A percentile compares a stretch with the other conserved stretches of the same genome.
Evolutionary conservation across 2,329 filamentous ascomycete species (phyloP).

Genomic region (Keithomyces neogunnii): DNA sequence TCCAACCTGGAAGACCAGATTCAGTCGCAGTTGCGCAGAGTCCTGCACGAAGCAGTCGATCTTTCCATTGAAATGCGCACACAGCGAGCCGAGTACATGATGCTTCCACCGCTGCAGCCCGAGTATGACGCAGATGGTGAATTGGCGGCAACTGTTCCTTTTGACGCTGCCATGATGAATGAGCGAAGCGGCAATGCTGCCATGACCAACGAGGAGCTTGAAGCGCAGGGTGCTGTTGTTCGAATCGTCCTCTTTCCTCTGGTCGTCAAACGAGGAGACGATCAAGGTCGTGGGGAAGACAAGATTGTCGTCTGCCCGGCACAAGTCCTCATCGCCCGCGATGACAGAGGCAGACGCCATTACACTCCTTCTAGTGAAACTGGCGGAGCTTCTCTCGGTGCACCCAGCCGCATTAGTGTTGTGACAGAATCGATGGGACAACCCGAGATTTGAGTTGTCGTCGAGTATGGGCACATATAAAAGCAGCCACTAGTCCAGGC

Average conservation of each 20-base stretch:
- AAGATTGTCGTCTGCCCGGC: conserved; percentile 94
- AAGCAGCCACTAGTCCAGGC: background rate
- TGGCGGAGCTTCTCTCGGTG: conserved; percentile 35
- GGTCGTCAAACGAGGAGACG: conserved; percentile 92
- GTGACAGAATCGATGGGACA: conserved; percentile 24
- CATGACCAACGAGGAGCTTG: conserved; percentile 66
- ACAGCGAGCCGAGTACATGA: conserved; percentile 94
- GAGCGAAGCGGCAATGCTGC: conserved; percentile 64
- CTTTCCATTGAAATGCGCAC: conserved; percentile 96
- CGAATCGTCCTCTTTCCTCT: conserved; percentile 92
- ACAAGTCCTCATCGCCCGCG: conserved; percentile 72
- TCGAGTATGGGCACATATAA: conserved; percentile 21
- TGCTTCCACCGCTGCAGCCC: conserved; percentile 89
- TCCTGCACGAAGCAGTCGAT: conserved; percentile 81
- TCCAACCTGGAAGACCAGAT: conserved; percentile 72
- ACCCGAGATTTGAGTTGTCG: conserved; percentile 23
- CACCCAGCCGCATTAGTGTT: conserved; percentile 29
- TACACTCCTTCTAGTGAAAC: conserved; percentile 43
- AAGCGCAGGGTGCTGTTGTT: conserved; percentile 67
- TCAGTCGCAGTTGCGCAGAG: conserved; percentile 73
- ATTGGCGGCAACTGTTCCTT: conserved; percentile 75
- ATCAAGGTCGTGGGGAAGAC: conserved; percentile 77
- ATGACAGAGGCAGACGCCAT: conserved; percentile 30
- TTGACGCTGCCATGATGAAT: conserved; percentile 93
- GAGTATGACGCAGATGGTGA: conserved; percentile 94